These are phyloP conservation scores for Aurantiochytrium sp. DNA, from an alignment of 108 stramenopile species.

Conservation along the genomic window DNA sequence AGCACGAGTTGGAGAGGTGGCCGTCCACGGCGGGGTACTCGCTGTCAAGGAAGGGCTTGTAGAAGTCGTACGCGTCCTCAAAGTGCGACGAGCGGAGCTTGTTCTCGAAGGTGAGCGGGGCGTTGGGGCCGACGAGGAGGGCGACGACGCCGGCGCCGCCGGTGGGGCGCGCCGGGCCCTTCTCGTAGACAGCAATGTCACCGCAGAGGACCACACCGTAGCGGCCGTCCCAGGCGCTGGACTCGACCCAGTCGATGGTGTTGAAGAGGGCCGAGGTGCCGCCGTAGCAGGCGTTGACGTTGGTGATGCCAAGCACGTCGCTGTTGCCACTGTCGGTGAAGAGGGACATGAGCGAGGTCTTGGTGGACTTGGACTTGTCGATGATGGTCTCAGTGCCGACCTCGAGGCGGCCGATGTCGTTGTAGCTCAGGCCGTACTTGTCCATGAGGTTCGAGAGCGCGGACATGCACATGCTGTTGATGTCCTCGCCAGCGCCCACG, in stretches of 20 bases:
- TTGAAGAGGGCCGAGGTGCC: constrained; percentile 93
- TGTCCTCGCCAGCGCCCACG: constrained; percentile 67
- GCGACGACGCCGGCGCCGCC: constrained; percentile 94
- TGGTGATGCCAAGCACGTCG: constrained; percentile 90
- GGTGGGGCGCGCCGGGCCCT: constrained; percentile 89
- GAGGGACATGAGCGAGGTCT: constrained; percentile 87
- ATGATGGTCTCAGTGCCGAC: constrained; percentile 92
- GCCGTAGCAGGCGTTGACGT: constrained; percentile 96
- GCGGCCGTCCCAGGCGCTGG: constrained; percentile 83
- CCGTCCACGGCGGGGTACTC: constrained; percentile 96
- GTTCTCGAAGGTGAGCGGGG: constrained; percentile 74
- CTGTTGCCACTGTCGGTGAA: constrained; percentile 71
- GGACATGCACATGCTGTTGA: constrained; percentile 84
- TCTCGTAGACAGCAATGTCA: constrained; percentile 85
- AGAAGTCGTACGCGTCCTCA: constrained; percentile 91
- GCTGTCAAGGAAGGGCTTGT: constrained; percentile 83
- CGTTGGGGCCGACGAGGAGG: constrained; percentile 82
- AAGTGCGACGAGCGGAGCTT: constrained; percentile 78
- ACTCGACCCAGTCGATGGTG: constrained; percentile 82
- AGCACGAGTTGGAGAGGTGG: constrained; percentile 83
- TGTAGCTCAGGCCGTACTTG: constrained; percentile 82
- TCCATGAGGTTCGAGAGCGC: constrained; percentile 84
- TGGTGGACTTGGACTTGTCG: constrained; percentile 92
- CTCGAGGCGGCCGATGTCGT: constrained; percentile 66
- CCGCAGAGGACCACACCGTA: constrained; percentile 93